Evolutionary conservation across 768 basidiomycete genomes (phyloP).

Genomic region (Albatrellus ellisii): DNA sequence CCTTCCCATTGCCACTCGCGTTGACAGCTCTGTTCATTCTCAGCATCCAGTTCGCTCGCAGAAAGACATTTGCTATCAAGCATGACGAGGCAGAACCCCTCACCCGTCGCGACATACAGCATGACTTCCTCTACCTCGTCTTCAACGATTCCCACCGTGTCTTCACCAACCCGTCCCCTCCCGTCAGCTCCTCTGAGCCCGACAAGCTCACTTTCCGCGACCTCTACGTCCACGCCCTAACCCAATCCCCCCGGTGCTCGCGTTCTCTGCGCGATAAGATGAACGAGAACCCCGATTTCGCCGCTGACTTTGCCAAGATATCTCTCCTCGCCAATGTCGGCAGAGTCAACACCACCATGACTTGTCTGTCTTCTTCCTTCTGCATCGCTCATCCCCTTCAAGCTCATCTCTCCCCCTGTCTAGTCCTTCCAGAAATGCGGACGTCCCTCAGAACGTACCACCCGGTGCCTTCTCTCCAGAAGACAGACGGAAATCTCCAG

Average conservation of each 20-base stretch:
- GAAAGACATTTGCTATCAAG: constrained; percentile 31
- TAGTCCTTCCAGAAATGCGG: constrained; percentile 74
- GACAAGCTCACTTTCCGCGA: constrained; percentile 31
- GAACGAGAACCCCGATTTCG: constrained; percentile 41
- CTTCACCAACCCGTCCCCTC: constrained; percentile 51
- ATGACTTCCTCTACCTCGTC: constrained; percentile 29
- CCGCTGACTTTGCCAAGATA: constrained; percentile 63
- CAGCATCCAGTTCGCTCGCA: constrained; percentile 30
- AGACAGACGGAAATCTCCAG: constrained; percentile 56
- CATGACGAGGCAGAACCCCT: constrained; percentile 54
- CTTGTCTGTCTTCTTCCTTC: constrained; percentile 32
- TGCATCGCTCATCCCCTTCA: background rate
- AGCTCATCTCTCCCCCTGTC: background rate
- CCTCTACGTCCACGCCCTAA: constrained; percentile 32
- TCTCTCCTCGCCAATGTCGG: constrained; percentile 68
- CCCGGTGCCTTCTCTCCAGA: constrained; percentile 60
- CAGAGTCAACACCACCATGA: constrained; percentile 71
- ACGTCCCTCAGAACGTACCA: constrained; percentile 69
- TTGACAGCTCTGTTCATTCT: constrained; percentile 19
- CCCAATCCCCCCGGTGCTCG: constrained; percentile 52
- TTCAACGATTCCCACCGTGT: constrained; percentile 32
- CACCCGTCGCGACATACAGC: constrained; percentile 56
- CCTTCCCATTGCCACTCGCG: constrained; percentile 1
- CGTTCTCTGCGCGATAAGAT: constrained; percentile 64
- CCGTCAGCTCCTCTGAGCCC: constrained; percentile 22